Percentiles rank a stretch among this genome's conserved stretches.
Evolutionary conservation across 805 yeast genomes (phyloP).

Genomic region (Clavispora vitiphila): DNA sequence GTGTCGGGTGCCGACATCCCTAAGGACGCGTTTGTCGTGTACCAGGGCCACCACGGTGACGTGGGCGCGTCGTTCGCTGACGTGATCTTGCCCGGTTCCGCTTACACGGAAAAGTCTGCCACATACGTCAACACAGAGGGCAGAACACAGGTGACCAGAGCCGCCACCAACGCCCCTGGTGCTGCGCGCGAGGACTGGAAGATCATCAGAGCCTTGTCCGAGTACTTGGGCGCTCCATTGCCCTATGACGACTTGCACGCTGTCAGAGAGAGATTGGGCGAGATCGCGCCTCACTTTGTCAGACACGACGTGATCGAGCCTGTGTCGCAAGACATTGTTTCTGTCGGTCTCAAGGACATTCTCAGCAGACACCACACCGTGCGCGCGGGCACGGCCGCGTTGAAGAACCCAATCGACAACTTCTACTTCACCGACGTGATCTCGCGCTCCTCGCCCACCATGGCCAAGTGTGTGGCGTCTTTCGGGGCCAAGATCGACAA

Average conservation of each 20-base stretch:
- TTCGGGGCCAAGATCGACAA: slow-evolving; percentile 66
- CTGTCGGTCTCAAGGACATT: slow-evolving; percentile 50
- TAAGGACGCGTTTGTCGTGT: slow-evolving; percentile 78
- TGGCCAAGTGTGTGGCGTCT: slow-evolving; percentile 79
- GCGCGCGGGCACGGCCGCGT: slow-evolving; percentile 33
- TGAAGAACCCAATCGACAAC: slow-evolving; percentile 72
- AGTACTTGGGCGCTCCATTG: slow-evolving; percentile 62
- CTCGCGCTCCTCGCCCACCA: slow-evolving; percentile 81
- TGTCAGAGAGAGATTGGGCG: slow-evolving; percentile 63
- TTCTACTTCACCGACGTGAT: slow-evolving; percentile 86
- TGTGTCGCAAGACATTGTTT: slow-evolving; percentile 51
- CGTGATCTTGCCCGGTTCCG: slow-evolving; percentile 80
- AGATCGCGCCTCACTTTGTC: slow-evolving; percentile 76
- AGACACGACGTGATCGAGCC: slow-evolving; percentile 74
- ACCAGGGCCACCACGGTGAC: slow-evolving; percentile 92
- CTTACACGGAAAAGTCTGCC: slow-evolving; percentile 82
- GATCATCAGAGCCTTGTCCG: slow-evolving; percentile 76
- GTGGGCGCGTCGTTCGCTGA: slow-evolving; percentile 84
- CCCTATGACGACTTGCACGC: slow-evolving; percentile 73
- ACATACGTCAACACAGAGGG: slow-evolving; percentile 90
- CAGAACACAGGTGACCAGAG: slow-evolving; percentile 77
- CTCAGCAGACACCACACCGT: slow-evolving; percentile 36
- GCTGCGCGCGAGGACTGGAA: slow-evolving; percentile 92
- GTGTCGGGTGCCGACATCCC: slow-evolving; percentile 65
- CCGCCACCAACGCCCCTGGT: slow-evolving; percentile 85